A percentile compares a stretch with the other conserved stretches of the same genome.
These are phyloP conservation scores for Tetrahymena malaccensis DNA, from an alignment of 73 alveolate species.

Conservation along the genomic window DNA sequence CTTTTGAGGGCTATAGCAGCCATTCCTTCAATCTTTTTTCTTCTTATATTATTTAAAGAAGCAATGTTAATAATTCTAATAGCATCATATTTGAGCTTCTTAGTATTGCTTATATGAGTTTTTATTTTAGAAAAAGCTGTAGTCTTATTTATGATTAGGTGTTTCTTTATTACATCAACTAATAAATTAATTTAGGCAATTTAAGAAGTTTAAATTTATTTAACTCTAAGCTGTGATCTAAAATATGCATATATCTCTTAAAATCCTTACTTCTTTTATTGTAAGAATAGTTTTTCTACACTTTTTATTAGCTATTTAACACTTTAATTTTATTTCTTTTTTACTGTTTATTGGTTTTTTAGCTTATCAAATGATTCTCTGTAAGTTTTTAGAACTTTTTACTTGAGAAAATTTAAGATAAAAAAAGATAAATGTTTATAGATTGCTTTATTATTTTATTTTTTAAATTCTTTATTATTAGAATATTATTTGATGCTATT, in stretches of 20 bases:
- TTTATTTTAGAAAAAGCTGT: background rate
- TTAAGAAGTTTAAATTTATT: background rate
- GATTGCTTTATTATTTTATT: background rate
- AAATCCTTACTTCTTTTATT: background rate
- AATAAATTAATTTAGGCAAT: background rate
- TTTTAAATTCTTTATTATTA: background rate
- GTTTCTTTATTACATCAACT: background rate
- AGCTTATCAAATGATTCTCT: background rate
- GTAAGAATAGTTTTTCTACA: background rate
- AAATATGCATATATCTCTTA: background rate
- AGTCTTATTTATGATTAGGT: background rate
- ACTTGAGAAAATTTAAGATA: background rate
- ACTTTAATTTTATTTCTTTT: background rate
- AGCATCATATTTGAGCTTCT: background rate
- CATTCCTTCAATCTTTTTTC: background rate
- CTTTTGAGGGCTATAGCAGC: background rate
- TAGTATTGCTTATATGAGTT: background rate
- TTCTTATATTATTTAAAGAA: background rate
- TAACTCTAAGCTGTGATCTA: background rate
- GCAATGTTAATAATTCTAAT: background rate
- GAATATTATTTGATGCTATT: background rate
- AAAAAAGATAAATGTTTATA: background rate
- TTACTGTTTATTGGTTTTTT: background rate
- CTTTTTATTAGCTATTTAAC: background rate
- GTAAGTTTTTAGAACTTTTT: background rate